A percentile compares a stretch with the other conserved stretches of the same genome.
Conservation (phyloP, 2,329 filamentous ascomycete genomes). For the Fusarium sp. region DNA sequence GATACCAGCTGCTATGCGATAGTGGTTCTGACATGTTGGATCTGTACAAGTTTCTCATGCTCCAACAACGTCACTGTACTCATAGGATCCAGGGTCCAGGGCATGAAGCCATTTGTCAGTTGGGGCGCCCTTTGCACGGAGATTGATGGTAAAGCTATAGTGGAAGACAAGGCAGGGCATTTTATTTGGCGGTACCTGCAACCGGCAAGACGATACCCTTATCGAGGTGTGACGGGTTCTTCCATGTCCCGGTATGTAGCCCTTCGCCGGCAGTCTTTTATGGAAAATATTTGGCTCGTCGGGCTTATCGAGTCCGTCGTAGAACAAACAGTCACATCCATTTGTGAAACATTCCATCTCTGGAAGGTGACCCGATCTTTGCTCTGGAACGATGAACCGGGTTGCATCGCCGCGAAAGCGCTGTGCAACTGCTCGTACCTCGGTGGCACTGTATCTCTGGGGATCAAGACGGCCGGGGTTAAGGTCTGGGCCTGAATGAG, state of each 20-base stretch:
- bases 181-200: not conserved
- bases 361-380: not conserved
- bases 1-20: not conserved
- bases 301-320: not conserved
- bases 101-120: not conserved
- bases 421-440: not conserved
- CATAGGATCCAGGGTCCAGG: not conserved
- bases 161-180: not conserved
- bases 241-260: no score
- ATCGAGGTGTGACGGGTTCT: no score
- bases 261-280: not conserved
- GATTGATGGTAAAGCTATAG: no score
- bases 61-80: not conserved
- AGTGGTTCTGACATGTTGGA: not conserved
- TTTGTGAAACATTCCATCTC: not conserved
- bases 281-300: not conserved
- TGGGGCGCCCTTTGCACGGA: no score
- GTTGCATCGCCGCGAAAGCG: not conserved
- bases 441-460: not conserved
- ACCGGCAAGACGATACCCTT: no score
- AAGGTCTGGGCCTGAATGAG: not conserved
- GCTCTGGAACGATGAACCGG: not conserved
- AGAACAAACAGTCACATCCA: not conserved
- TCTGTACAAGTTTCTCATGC: not conserved
- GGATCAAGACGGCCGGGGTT: no score